Evolutionary conservation across 345 rosid species (phyloP).

Genomic region (Lagerstroemia speciosa): DNA sequence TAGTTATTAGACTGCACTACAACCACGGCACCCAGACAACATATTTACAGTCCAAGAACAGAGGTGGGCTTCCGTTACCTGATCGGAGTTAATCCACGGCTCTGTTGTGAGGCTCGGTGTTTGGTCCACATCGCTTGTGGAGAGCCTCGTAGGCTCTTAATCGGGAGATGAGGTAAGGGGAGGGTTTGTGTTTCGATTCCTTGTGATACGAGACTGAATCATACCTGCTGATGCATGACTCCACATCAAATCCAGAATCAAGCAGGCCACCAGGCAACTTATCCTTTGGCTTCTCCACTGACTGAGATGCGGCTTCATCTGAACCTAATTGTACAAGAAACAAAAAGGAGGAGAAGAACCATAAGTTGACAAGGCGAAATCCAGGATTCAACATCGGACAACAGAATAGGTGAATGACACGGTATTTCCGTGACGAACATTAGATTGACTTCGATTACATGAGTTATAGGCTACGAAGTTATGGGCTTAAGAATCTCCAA

Average conservation of each 20-base stretch:
- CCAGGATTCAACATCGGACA: no score
- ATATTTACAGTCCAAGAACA: slow-evolving; percentile 34
- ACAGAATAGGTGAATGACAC: no score
- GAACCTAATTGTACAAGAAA: no score
- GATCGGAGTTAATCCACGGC: slow-evolving; percentile 24
- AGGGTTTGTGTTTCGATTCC: slow-evolving; percentile 29
- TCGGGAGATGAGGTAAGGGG: slow-evolving; percentile 39
- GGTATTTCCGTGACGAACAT: no score
- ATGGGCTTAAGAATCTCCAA: no score
- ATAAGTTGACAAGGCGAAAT: no score
- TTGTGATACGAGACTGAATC: slow-evolving; percentile 35
- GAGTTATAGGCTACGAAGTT: no score
- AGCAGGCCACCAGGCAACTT: slow-evolving; percentile 38
- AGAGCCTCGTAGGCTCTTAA: slow-evolving; percentile 44
- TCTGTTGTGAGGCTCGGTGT: slow-evolving; percentile 32
- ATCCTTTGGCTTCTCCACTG: slow-evolving; percentile 14
- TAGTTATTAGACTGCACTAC: no score
- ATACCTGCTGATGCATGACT: slow-evolving; percentile 40
- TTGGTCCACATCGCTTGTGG: slow-evolving; percentile 52
- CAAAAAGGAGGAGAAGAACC: no score
- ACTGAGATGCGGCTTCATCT: neutral
- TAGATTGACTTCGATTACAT: no score
- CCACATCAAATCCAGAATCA: slow-evolving; percentile 28
- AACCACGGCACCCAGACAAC: slow-evolving; percentile 52
- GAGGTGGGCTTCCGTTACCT: slow-evolving; percentile 9